Percentiles rank a stretch among this genome's conserved stretches.
Conservation (phyloP, 768 basidiomycete genomes). For the Mrakia frigida region DNA sequence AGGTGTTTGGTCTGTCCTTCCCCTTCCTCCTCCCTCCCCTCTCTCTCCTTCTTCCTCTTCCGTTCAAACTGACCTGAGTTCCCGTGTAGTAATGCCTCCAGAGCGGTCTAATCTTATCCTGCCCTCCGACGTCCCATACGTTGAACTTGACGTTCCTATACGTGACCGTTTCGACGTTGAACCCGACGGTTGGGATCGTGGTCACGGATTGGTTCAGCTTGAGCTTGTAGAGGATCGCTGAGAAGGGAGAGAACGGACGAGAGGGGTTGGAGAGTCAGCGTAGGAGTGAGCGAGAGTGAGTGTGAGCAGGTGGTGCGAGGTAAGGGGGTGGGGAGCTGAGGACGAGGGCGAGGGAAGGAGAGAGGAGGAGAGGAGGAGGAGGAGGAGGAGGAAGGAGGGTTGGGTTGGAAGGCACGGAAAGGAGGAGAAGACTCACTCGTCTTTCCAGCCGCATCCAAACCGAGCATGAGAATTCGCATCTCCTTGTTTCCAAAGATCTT, state of each 20-base stretch:
- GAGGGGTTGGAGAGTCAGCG: background rate
- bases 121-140: constrained; percentile 97
- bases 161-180: constrained; percentile 98
- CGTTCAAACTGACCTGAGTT: constrained; percentile 56
- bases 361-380: background rate
- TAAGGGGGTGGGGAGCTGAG: background rate
- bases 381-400: constrained; percentile 4
- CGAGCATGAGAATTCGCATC: constrained; percentile 95
- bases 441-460: constrained; percentile 95
- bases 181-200: constrained; percentile 96
- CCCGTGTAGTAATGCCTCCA: constrained; percentile 99
- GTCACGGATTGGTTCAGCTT: constrained; percentile 98
- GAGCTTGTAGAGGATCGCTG: constrained; percentile 94
- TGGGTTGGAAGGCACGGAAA: background rate
- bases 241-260: background rate
- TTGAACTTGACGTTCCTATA: constrained; percentile 93
- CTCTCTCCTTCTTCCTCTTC: background rate
- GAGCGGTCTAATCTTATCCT: constrained; percentile 96
- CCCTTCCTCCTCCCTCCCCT: background rate
- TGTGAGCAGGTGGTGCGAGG: background rate
- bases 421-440: constrained; percentile 65
- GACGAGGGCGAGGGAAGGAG: background rate
- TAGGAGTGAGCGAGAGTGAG: background rate
- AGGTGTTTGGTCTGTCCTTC: background rate
- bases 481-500: constrained; percentile 98